Conservation (phyloP, 495 filamentous ascomycete species). For the Aspergillus ellipticus region DNA sequence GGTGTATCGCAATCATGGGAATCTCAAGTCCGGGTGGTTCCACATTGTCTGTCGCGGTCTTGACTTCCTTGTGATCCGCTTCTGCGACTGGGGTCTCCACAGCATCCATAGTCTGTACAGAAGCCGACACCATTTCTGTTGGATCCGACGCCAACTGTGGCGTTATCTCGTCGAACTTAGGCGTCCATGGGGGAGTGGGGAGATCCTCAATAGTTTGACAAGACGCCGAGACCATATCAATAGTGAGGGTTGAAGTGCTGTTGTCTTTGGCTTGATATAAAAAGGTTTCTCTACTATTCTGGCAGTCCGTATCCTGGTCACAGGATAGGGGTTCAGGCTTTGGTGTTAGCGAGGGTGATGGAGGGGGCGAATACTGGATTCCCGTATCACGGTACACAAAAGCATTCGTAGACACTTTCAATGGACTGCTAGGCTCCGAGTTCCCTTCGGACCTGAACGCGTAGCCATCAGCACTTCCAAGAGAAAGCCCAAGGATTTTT, state of each 20-base stretch:
- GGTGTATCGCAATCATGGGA: slow-evolving; percentile 64
- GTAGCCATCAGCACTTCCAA: slow-evolving; percentile 23
- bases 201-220: slow-evolving; percentile 69
- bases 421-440: slow-evolving; percentile 13
- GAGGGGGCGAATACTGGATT: slow-evolving; percentile 77
- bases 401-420: slow-evolving; percentile 10
- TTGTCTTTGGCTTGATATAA: slow-evolving; percentile 24
- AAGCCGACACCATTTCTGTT: slow-evolving; percentile 47
- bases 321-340: slow-evolving; percentile 1
- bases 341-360: slow-evolving; percentile 56
- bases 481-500: slow-evolving; percentile 46
- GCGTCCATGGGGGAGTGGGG: slow-evolving; percentile 65
- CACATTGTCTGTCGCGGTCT: slow-evolving; percentile 19
- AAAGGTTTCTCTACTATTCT: not conserved
- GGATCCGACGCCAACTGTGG: slow-evolving; percentile 10
- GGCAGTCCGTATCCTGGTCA: not conserved
- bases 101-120: slow-evolving; percentile 65
- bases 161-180: slow-evolving; percentile 43
- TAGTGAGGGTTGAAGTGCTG: slow-evolving; percentile 27
- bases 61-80: slow-evolving; percentile 5
- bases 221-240: slow-evolving; percentile 64
- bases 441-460: slow-evolving; percentile 19
- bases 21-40: slow-evolving; percentile 36
- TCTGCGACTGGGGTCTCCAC: slow-evolving; percentile 24
- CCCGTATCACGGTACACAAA: slow-evolving; percentile 66